phyloP scores from a whole-genome alignment of 2,329 filamentous ascomycete species.

The Claviceps monticola region DNA sequence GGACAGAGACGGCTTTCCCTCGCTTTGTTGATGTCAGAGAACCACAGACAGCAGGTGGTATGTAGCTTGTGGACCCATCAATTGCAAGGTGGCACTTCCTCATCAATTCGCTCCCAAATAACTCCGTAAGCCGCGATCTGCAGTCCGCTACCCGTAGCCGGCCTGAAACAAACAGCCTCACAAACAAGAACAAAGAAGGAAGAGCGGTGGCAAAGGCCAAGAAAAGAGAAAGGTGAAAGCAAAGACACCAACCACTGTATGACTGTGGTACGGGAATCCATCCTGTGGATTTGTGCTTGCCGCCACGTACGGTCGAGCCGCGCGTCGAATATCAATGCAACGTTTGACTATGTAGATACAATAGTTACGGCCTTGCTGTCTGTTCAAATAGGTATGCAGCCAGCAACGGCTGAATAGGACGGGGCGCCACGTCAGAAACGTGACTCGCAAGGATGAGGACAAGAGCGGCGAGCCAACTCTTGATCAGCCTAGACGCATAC shows the following conservation, averaged over 20 bases:
- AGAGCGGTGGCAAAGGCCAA: background rate
- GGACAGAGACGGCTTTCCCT: background rate
- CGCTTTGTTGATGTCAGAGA: background rate
- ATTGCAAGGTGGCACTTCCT: too few species aligned
- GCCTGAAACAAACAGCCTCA: background rate
- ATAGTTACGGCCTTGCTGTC: background rate
- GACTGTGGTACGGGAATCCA: too few species aligned
- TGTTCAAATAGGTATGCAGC: background rate
- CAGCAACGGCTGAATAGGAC: background rate
- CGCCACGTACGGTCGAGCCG: background rate
- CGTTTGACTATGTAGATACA: background rate
- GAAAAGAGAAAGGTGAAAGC: background rate
- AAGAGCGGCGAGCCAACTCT: background rate
- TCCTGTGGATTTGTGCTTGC: too few species aligned
- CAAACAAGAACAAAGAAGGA: background rate
- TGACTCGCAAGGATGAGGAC: constrained; percentile 1
- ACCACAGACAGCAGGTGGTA: background rate
- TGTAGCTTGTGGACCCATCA: background rate
- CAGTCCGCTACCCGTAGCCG: too few species aligned
- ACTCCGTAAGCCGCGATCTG: too few species aligned
- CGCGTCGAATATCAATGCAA: background rate
- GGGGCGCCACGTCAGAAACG: background rate
- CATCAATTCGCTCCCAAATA: too few species aligned
- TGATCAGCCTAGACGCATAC: background rate
- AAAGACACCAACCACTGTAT: background rate